These are phyloP conservation scores for Aspergillus proliferans DNA, from an alignment of 2,329 filamentous ascomycete genomes.

Conservation along the genomic window DNA sequence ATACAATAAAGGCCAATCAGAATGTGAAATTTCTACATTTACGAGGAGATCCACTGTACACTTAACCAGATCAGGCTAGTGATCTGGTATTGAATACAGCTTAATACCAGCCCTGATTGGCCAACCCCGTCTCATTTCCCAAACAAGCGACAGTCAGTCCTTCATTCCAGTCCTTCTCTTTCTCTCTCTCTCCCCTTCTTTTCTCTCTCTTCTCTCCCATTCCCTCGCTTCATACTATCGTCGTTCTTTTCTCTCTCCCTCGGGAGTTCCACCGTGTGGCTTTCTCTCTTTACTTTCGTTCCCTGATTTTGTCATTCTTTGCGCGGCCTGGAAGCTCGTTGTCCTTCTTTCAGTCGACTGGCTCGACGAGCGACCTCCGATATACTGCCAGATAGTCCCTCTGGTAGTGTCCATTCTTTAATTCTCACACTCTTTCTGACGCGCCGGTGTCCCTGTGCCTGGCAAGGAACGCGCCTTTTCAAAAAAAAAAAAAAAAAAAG, in stretches of 20 bases:
- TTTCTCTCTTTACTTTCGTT: constrained; percentile 6
- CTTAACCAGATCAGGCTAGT: constrained; percentile 5
- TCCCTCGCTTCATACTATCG: constrained; percentile 5
- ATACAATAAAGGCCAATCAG: constrained; percentile 8
- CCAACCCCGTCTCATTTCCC: constrained; percentile 5
- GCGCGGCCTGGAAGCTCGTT: constrained; percentile 28
- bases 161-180: constrained; percentile 3
- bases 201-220: constrained; percentile 6
- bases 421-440: constrained; percentile 13
- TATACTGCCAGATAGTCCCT: constrained; percentile 10
- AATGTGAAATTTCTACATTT: neutral
- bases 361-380: constrained; percentile 8
- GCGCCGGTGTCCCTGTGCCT: constrained; percentile 12
- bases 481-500: neutral
- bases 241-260: constrained; percentile 9
- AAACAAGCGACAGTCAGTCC: constrained; percentile 2
- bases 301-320: constrained; percentile 7
- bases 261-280: constrained; percentile 7
- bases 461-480: neutral
- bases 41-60: neutral
- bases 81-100: neutral
- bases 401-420: constrained; percentile 14
- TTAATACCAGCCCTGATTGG: constrained; percentile 9
- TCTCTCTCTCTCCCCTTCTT: constrained; percentile 5
- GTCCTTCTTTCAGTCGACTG: constrained; percentile 26